Percentiles rank a stretch among this genome's conserved stretches.
These are phyloP conservation scores for Clavaria fumosa DNA, from an alignment of 768 basidiomycete species.

Conservation along the genomic window DNA sequence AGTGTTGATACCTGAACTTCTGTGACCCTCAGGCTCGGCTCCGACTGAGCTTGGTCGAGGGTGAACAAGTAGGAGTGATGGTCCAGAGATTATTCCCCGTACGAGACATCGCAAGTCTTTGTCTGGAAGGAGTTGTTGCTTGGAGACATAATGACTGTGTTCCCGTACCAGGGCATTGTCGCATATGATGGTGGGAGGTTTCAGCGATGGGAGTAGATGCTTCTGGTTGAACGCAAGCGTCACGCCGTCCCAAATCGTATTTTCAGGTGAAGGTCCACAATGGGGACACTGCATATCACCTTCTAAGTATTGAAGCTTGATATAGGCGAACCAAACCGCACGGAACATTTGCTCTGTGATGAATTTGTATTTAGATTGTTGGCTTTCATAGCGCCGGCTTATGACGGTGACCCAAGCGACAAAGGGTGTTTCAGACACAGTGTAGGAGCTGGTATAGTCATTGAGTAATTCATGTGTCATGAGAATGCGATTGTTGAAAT, in stretches of 20 bases:
- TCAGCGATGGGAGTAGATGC: conserved; percentile 13
- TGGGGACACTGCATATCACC: conserved; percentile 14
- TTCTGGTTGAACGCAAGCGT: conserved; percentile 18
- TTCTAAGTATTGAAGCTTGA: conserved; percentile 12
- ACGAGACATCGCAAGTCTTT: neutral
- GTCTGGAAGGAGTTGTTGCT: conserved; percentile 8
- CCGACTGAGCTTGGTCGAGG: too few species aligned
- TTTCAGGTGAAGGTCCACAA: conserved; percentile 17
- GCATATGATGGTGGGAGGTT: conserved; percentile 15
- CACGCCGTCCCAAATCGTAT: conserved; percentile 22
- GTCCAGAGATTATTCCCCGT: conserved; percentile 4
- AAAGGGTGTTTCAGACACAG: conserved; percentile 16
- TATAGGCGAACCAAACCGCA: conserved; percentile 21
- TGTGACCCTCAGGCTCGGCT: too few species aligned
- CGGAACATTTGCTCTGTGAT: conserved; percentile 18
- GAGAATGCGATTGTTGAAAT: conserved; percentile 15
- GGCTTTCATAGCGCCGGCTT: conserved; percentile 9
- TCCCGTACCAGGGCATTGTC: conserved; percentile 5
- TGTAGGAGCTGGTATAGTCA: conserved; percentile 15
- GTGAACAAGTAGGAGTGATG: too few species aligned
- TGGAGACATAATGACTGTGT: conserved; percentile 2
- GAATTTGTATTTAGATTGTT: conserved; percentile 11
- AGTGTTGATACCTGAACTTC: too few species aligned
- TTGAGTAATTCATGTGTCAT: conserved; percentile 16
- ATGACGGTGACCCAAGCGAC: conserved; percentile 11